Base-by-base conservation (phyloP, 2,329 filamentous ascomycete genomes). In the Botrytis porri region DNA sequence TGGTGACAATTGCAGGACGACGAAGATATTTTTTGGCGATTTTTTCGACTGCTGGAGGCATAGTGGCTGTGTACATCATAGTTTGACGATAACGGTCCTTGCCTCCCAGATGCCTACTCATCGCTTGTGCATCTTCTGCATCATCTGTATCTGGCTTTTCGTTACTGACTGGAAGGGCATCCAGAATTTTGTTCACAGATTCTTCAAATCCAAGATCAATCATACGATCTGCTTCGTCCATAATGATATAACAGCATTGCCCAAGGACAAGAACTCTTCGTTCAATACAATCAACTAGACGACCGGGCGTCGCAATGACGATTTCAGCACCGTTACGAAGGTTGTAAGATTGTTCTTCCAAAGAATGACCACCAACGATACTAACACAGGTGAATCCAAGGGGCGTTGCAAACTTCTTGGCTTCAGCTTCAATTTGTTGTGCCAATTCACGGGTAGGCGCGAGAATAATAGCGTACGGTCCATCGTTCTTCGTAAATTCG, bases 41-140 rank as follows among this genome's bases (percentile, higher is more conserved):
- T 75, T 93, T 93, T 81, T 99, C 96, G 25, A 99, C 93, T 0
- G 93, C 89, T 0, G 93, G 85, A 2, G 96, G 95, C 96, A 99
- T 99, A 41, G 96, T 99, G 70, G 96, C 96, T 76, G 96, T 98
- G 89, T 98, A 99, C 96, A 99, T 99, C 96, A 99, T 99, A 0
- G 96, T 99, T 83, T 99, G 95, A 74, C 96, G 88, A 84, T 98
- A 98, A 35, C 92, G 88, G 79, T 94, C 92, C 77, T 90, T 89
- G 29, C 89, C 89, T 70, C 91, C 90, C 2, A 97, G 84, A 78
- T 92, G 92, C 73, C 89, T 88, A 78, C 90, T 91, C 95, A 98
- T 98, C n/a, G 91, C 89, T 73, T 88, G 85, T 0, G 93, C 86
- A 80, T 98, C 89, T 82, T 99, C 96, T 9, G 96, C 96, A 70